Evolutionary conservation across 1,139 yeast genomes (phyloP).

Genomic region (Scheffersomyces parashehatae): DNA sequence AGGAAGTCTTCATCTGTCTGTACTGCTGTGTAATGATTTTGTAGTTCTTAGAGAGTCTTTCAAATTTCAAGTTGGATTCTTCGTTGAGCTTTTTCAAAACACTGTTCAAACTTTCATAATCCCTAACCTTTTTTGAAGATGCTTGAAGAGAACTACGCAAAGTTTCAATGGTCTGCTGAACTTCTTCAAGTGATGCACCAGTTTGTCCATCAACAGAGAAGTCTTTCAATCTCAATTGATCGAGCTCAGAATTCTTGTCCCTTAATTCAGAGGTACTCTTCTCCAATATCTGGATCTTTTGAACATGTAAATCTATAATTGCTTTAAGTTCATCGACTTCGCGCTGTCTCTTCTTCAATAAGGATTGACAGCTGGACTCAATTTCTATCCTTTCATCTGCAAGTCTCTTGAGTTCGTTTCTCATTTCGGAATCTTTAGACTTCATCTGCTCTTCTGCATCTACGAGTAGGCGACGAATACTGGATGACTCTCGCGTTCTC

Average conservation of each 20-base stretch:
- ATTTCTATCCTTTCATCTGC: constrained; percentile 61
- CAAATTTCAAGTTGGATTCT: constrained; percentile 65
- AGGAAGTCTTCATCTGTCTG: constrained; percentile 27
- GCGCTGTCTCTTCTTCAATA: constrained; percentile 51
- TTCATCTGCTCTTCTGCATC: constrained; percentile 68
- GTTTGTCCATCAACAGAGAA: constrained; percentile 24
- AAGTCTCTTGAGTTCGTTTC: constrained; percentile 29
- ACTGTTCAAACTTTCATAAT: constrained; percentile 56
- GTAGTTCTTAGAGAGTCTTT: constrained; percentile 66
- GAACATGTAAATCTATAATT: constrained; percentile 26
- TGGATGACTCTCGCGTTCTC: constrained; percentile 73
- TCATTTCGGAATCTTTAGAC: constrained; percentile 36
- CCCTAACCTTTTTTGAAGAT: constrained; percentile 52
- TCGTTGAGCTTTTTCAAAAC: constrained; percentile 65
- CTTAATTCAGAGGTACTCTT: constrained; percentile 39
- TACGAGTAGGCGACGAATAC: constrained; percentile 65
- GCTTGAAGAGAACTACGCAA: constrained; percentile 54
- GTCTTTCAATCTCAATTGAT: constrained; percentile 5
- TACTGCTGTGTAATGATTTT: constrained; percentile 61
- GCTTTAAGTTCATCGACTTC: constrained; percentile 48
- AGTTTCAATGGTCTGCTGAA: constrained; percentile 39
- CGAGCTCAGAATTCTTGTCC: constrained; percentile 18
- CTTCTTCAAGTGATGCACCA: constrained; percentile 22
- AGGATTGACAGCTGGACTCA: constrained; percentile 54
- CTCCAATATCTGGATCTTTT: constrained; percentile 36